A percentile compares a stretch with the other conserved stretches of the same genome.
Evolutionary conservation across 495 filamentous ascomycete genomes (phyloP).

Genomic region (Xylaria nigripes): DNA sequence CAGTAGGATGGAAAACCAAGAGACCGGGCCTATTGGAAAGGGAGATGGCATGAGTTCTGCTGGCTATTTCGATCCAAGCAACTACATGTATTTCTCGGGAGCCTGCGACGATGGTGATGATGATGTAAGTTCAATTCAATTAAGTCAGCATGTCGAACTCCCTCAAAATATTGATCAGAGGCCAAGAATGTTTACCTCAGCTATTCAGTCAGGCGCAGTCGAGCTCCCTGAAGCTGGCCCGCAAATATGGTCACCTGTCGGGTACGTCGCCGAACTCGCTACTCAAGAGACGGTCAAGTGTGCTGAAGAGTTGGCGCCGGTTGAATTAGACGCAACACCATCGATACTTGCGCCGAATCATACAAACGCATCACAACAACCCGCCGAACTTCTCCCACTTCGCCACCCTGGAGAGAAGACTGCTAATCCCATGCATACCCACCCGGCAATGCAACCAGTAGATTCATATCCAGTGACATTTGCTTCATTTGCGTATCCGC

Average conservation of each 20-base stretch:
- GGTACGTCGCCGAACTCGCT: constrained; percentile 38
- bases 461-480: constrained; percentile 21
- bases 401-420: constrained; percentile 23
- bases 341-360: constrained; percentile 16
- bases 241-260: constrained; percentile 24
- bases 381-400: constrained; percentile 27
- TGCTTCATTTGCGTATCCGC: constrained; percentile 24
- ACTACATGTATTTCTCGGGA: constrained; percentile 35
- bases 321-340: constrained; percentile 31
- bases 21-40: constrained; percentile 1
- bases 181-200: not conserved
- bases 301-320: constrained; percentile 34
- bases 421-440: constrained; percentile 4
- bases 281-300: constrained; percentile 29
- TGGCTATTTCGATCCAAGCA: constrained; percentile 35
- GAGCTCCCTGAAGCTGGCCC: constrained; percentile 22
- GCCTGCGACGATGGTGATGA: constrained; percentile 28
- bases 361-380: constrained; percentile 6
- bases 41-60: constrained; percentile 22
- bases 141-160: not conserved
- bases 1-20: not conserved
- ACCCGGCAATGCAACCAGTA: constrained; percentile 9
- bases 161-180: not conserved
- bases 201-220: constrained; percentile 14
- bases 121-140: not conserved